A percentile compares a stretch with the other conserved stretches of the same genome.
Conservation (phyloP, 441 rosid genomes). For the Metrosideros polymorpha region DNA sequence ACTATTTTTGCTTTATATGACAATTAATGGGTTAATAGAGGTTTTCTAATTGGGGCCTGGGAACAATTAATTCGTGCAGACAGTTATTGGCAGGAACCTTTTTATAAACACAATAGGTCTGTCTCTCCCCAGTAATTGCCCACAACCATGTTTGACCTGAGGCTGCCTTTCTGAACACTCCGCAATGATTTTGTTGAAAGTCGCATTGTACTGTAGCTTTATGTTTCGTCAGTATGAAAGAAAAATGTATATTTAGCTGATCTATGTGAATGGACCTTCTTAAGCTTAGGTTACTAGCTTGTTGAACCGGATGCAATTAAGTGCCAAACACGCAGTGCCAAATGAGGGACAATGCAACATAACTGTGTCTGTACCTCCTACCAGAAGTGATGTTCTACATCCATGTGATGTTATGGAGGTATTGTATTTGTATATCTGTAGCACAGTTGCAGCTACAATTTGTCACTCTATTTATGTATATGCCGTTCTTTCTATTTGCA, state of each 20-base stretch:
- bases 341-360: constrained; percentile 28
- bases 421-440: constrained; percentile 1
- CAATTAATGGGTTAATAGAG: background rate
- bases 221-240: background rate
- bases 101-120: background rate
- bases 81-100: background rate
- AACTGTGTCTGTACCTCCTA: constrained; percentile 74
- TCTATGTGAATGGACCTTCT: background rate
- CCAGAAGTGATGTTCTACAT: constrained; percentile 92
- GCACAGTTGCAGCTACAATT: background rate
- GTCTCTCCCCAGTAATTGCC: background rate
- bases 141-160: background rate
- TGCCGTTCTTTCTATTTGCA: background rate
- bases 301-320: constrained; percentile 82
- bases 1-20: background rate
- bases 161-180: background rate
- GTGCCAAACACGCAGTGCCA: constrained; percentile 31
- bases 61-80: background rate
- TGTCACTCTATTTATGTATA: background rate
- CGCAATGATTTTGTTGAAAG: background rate
- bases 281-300: constrained; percentile 57
- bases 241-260: background rate
- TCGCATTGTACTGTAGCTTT: background rate
- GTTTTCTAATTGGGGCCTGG: background rate
- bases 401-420: constrained; percentile 99